Percentiles rank a stretch among this genome's conserved stretches.
phyloP scores from a whole-genome alignment of 2,329 filamentous ascomycete species.

The Trichoderma afroharzianum region DNA sequence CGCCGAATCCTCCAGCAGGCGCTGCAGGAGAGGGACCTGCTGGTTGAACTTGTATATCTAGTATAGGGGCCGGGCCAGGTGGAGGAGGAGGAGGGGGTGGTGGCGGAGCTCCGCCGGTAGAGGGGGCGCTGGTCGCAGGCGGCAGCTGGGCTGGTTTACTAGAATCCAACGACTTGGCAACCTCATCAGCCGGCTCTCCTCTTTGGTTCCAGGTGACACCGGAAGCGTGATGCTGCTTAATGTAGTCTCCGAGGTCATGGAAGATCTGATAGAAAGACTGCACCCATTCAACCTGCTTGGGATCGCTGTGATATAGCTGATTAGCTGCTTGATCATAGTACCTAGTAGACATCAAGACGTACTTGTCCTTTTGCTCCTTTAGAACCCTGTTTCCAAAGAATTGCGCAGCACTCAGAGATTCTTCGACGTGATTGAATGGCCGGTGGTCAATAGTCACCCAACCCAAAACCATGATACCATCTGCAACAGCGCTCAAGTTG shows the following conservation, averaged over 20 bases:
- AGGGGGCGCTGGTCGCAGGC: constrained; percentile 39
- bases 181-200: constrained; percentile 68
- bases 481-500: constrained; percentile 81
- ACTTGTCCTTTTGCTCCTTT: constrained; percentile 79
- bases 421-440: constrained; percentile 80
- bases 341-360: constrained; percentile 17
- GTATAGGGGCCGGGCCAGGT: constrained; percentile 64
- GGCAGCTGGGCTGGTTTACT: not conserved
- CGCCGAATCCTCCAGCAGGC: constrained; percentile 62
- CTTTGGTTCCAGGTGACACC: constrained; percentile 85
- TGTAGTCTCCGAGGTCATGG: constrained; percentile 75
- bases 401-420: constrained; percentile 78
- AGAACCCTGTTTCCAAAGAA: constrained; percentile 94
- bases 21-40: constrained; percentile 19
- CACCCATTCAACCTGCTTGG: constrained; percentile 80
- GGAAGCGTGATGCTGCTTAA: constrained; percentile 75
- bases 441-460: constrained; percentile 86
- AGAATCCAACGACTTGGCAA: constrained; percentile 52
- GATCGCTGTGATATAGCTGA: constrained; percentile 54
- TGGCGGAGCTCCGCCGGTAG: constrained; percentile 48
- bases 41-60: constrained; percentile 52
- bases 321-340: not conserved
- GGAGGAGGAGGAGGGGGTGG: constrained; percentile 67
- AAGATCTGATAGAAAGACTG: constrained; percentile 91
- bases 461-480: constrained; percentile 82